Base-by-base conservation (phyloP, 148 eudicot species). In the Rhododendron vialii region DNA sequence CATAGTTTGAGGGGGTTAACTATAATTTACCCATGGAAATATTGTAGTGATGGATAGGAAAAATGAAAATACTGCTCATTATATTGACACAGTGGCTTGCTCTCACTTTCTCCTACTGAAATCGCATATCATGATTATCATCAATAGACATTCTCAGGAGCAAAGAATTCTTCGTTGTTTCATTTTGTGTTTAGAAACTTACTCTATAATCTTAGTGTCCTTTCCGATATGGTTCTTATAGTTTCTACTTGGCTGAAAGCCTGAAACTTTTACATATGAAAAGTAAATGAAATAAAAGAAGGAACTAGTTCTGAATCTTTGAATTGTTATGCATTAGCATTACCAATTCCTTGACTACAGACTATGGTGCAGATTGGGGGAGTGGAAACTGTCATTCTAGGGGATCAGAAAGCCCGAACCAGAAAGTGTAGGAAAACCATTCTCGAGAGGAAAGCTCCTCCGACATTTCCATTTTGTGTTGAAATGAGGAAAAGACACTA, bases 401-500 rank as follows among this genome's bases (percentile, higher is more conserved):
- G 93, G 47, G 92, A 91, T 90, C 89, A 84, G 76, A 89, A 90
- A 85, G 93, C 92, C 24, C 88, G 89, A 82, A 84, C 48, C 41
- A 90, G 93, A 87, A 86, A 90, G 28, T 43, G 89, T 86, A 90
- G 82, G 88, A 91, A 91, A 87, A 90, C 87, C 77, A 87, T 90
- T 75, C 84, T 87, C 30, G 90, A 90, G 85, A 91, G 93, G 80
- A 90, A 78, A 81, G 82, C 90, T 83, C 89, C 89, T 84, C 91
- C 93, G 13, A 88, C 93, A 18, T 91, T 91, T 85, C 91, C 92
- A 65, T 91, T 90, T 89, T 57, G 89, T 81, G 87, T 91, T 84
- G 93, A 91, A 85, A 90, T 91, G 88, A 90, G 91, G 79, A 90
- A 88, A 86, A 90, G 92, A 82, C 80, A 91, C 86, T 82, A 90